Conservation (phyloP, 148 eudicot species). For the Bassia scoparia region DNA sequence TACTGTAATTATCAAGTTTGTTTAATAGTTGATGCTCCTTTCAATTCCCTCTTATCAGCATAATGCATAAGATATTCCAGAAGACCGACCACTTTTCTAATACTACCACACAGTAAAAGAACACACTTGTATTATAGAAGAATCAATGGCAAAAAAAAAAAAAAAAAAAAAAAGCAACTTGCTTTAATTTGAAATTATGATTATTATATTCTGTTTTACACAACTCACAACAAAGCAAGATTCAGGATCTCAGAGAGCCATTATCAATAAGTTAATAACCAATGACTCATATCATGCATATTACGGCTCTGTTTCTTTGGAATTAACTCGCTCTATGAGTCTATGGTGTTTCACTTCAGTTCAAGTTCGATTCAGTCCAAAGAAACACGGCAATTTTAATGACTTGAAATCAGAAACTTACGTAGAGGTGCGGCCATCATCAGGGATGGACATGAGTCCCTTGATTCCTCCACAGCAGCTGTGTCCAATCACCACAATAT, state of each 20-base stretch:
- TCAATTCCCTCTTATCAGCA: background rate
- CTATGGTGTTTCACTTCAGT: too few species aligned
- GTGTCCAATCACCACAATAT: conserved; percentile 88
- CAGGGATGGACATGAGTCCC: conserved; percentile 94
- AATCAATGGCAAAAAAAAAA: too few species aligned
- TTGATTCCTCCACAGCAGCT: conserved; percentile 97
- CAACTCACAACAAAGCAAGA: background rate
- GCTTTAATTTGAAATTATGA: too few species aligned
- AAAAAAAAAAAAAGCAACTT: background rate
- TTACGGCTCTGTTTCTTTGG: too few species aligned
- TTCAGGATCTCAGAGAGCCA: background rate
- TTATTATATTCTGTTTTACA: too few species aligned
- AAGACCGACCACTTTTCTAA: background rate
- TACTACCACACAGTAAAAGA: too few species aligned
- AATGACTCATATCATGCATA: too few species aligned
- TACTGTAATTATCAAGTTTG: background rate
- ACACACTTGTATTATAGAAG: background rate
- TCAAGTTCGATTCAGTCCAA: too few species aligned
- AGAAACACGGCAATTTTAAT: background rate
- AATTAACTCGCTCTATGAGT: too few species aligned
- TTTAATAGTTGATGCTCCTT: background rate
- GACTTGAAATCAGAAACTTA: conserved; percentile 19
- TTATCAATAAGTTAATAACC: too few species aligned
- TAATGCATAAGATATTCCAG: background rate
- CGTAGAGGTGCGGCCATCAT: conserved; percentile 79